These are phyloP conservation scores for Geosiphon pyriformis DNA, from an alignment of 192 early-diverging fungal species.

Conservation along the genomic window DNA sequence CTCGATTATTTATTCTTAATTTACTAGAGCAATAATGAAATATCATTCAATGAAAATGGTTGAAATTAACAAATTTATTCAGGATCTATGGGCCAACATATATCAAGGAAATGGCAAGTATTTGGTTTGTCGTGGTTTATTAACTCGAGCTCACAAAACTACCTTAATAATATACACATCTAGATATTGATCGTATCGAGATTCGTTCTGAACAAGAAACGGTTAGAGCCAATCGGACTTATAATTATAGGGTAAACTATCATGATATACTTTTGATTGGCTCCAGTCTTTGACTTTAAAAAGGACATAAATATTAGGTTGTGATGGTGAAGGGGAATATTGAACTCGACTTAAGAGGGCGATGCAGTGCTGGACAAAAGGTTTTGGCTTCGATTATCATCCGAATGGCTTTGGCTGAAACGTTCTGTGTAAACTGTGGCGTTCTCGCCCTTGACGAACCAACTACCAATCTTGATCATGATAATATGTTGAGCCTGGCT, in stretches of 20 bases:
- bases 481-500: conserved; percentile 84
- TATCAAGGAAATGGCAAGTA: conserved; percentile 80
- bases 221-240: conserved; percentile 61
- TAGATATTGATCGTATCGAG: conserved; percentile 95
- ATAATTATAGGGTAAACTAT: conserved; percentile 77
- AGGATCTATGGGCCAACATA: conserved; percentile 93
- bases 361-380: conserved; percentile 96
- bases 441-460: conserved; percentile 96
- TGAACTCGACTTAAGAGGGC: conserved; percentile 88
- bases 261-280: neutral
- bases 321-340: conserved; percentile 87
- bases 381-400: conserved; percentile 96
- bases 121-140: neutral
- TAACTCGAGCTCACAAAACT: neutral
- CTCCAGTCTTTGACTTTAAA: neutral
- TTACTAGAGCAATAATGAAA: conserved; percentile 72
- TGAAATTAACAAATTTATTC: conserved; percentile 94
- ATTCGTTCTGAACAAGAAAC: conserved; percentile 86
- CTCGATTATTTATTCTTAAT: too few relatives aligned
- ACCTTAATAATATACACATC: neutral
- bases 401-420: conserved; percentile 90
- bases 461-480: conserved; percentile 91
- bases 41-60: conserved; percentile 95
- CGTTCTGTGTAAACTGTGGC: conserved; percentile 88
- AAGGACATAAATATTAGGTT: conserved; percentile 45